phyloP scores from a whole-genome alignment of 177 flowering plant species.

The Vitis hybrid region DNA sequence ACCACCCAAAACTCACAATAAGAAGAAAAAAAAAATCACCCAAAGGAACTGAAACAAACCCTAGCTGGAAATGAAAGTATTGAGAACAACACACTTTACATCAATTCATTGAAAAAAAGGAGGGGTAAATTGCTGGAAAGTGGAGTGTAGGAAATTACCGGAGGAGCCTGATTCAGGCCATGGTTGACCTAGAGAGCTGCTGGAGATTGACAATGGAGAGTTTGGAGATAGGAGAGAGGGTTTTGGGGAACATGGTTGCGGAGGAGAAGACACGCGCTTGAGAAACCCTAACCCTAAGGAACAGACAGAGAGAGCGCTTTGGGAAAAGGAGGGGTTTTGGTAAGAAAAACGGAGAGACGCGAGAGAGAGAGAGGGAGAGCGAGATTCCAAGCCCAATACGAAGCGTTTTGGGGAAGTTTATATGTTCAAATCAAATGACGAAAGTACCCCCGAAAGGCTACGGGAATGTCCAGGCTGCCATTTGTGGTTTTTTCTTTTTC shows the following conservation, averaged over 20 bases:
- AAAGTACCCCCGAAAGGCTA: background rate
- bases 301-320: background rate
- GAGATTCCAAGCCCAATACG: slow-evolving; percentile 11
- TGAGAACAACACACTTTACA: background rate
- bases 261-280: slow-evolving; percentile 11
- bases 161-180: slow-evolving; percentile 21
- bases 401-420: background rate
- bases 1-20: no score
- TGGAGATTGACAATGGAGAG: background rate
- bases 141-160: slow-evolving; percentile 3
- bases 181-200: slow-evolving; percentile 18
- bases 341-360: background rate
- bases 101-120: background rate
- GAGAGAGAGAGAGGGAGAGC: background rate
- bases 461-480: slow-evolving; percentile 1
- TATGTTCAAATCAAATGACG: background rate
- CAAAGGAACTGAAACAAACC: background rate
- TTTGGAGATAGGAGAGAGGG: background rate
- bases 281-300: slow-evolving; percentile 32
- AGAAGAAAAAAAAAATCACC: background rate
- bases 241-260: slow-evolving; percentile 10
- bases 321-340: slow-evolving; percentile 8
- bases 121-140: background rate
- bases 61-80: background rate
- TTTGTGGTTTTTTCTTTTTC: no score